Evolutionary conservation across 2,329 filamentous ascomycete species (phyloP), one percentile per base, ranked within the genome.

Genomic region (Aureobasidium leucospermi): DNA sequence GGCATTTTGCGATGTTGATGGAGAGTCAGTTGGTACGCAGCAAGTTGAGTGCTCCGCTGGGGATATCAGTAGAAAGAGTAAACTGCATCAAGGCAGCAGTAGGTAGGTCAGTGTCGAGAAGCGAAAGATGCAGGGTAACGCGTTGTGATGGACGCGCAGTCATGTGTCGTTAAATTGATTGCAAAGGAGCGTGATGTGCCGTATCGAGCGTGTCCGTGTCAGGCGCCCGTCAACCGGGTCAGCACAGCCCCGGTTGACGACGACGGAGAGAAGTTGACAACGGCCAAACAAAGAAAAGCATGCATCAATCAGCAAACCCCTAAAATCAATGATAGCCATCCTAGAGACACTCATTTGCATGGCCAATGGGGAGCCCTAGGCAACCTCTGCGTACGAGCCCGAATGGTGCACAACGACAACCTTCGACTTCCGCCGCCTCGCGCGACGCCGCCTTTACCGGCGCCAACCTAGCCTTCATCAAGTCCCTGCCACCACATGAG

Each of bases 381-480:
- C 58, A 59, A 36, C 58, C 47, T 32, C 16, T 59, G 38, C 47
- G 47, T 46, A 23, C 58, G 23, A 43, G 47, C 39, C 32, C 47
- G 31, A 43, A 53, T 39, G 58, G 16, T 23, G 23, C 62, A 63
- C 67, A 64, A 60, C 49, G 64, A 60, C 46, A 64, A 9, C 59
- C 62, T 32, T 32, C 34, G n/a, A 13, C 23, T n/a, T 29, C 34
- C 34, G 45, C 34, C 29, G 45, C 34, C 29, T 57, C 61, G 34
- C 64, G 64, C 39, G 61, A 58, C 52, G 77, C 78, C 48, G 79
- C 79, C 47, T 72, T 81, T 13, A 71, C 71, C 56, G 79, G 79
- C 34, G 79, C 79, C 8, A 70, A 74, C 6, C 65, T 72, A 42
- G 79, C 79, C 23, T 81, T 81, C 67, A 73, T 70, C 10, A 78